Evolutionary conservation across 768 basidiomycete species (phyloP).

Genomic region (Lanmaoa rubissima): DNA sequence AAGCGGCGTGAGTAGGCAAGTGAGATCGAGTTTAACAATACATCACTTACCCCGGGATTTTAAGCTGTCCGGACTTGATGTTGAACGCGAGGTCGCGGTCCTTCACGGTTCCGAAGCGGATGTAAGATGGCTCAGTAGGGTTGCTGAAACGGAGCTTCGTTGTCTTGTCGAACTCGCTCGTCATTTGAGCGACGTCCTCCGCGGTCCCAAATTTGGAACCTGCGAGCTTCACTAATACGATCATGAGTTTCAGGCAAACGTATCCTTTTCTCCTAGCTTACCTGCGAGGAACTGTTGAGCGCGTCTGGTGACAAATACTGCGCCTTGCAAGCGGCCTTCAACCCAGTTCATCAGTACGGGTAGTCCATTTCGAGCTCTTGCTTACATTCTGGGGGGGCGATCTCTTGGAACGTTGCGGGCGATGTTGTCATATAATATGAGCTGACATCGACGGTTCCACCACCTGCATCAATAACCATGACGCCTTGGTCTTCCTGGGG

Average conservation of each 20-base stretch:
- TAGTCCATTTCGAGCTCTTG: neutral
- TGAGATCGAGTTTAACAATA: no score
- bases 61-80: constrained; percentile 49
- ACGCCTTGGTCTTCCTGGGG: constrained; percentile 45
- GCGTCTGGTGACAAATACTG: constrained; percentile 48
- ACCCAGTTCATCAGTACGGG: neutral
- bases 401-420: constrained; percentile 43
- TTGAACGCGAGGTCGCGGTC: constrained; percentile 41
- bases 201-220: constrained; percentile 39
- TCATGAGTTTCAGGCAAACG: neutral
- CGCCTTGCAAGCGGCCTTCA: constrained; percentile 49
- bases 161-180: constrained; percentile 43
- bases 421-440: constrained; percentile 45
- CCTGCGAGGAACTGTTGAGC: constrained; percentile 41
- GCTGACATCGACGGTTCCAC: constrained; percentile 61
- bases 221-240: constrained; percentile 36
- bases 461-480: constrained; percentile 60
- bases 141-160: constrained; percentile 46
- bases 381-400: constrained; percentile 46
- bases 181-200: constrained; percentile 44
- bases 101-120: constrained; percentile 45
- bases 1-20: neutral
- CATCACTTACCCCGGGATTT: constrained; percentile 34
- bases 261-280: constrained; percentile 13
- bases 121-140: constrained; percentile 39